Evolutionary conservation across 768 basidiomycete species (phyloP), one percentile per base, ranked within the genome.

Genomic region (Psilocybe subaeruginosa): DNA sequence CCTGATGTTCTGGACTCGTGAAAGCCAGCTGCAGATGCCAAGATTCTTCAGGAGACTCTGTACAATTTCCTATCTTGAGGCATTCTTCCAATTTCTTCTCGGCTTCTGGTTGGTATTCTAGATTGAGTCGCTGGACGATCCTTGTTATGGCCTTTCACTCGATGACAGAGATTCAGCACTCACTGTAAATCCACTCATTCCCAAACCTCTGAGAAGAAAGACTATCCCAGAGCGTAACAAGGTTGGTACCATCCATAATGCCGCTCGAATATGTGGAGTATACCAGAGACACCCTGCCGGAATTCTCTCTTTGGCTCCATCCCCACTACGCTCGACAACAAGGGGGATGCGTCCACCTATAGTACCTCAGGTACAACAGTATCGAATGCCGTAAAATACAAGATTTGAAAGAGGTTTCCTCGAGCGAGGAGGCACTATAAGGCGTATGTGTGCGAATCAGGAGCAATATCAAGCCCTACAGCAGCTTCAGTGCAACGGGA

Each of bases 21-120:
- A 66, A 61, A 3, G 68, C 66, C 16, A 71, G 48, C 37, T 71
- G 69, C n/a, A 76, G 61, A 54, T 75, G 69, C 72, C 73, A 76
- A 4, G 70, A 64, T 12, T 66, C 64, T 12, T 73, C 69, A 4
- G 69, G 67, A 4, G 67, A 62, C 17, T 62, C 47, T 41, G 64
- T 65, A 3, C 61, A 39, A 1, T 65, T 69, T 48, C 59, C 66
- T 2, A 33, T 48, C 51, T 66, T 66, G 55, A 68, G 73, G 6
- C 60, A 65, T 31, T 58, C 53, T 11, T 68, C 45, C 64, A 69
- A 62, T 2, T 55, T 61, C 4, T 49, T 35, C 50, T 73, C 65
- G 29, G 51, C 30, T 1, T 47, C 51, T 11, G 59, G 66, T 19
- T 66, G 50, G 55, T 69, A 72, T 45, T 73, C 69, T 16, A 69